Percentiles rank a stretch among this genome's conserved stretches.
Conservation (phyloP, 805 yeast species). For the Blastobotrys americana region DNA sequence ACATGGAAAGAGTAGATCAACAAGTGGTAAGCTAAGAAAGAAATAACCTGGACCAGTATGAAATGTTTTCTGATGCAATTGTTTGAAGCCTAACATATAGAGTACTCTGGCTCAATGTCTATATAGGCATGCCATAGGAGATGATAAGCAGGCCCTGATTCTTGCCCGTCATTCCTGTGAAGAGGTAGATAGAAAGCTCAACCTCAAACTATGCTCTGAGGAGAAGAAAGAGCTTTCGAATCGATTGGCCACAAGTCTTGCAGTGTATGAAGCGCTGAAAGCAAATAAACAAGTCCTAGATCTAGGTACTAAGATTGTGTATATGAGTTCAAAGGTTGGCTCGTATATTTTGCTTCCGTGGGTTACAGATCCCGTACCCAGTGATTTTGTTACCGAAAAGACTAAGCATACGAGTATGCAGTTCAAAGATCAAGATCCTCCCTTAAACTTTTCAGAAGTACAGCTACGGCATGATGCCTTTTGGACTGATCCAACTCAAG, state of each 20-base stretch:
- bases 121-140: slow-evolving; percentile 16
- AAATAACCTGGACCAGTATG: no score
- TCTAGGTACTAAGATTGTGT: slow-evolving; percentile 20
- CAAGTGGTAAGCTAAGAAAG: no score
- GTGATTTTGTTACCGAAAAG: slow-evolving; percentile 9
- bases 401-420: neutral
- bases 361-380: slow-evolving; percentile 8
- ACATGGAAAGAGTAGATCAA: no score
- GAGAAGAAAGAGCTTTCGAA: slow-evolving; percentile 6
- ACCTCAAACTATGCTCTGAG: neutral
- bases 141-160: slow-evolving; percentile 9
- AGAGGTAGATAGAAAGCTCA: slow-evolving; percentile 1
- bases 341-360: slow-evolving; percentile 29
- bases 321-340: slow-evolving; percentile 29
- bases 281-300: slow-evolving; percentile 11
- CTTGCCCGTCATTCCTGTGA: slow-evolving; percentile 8
- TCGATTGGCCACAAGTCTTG: slow-evolving; percentile 9
- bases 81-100: no score
- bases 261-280: slow-evolving; percentile 19
- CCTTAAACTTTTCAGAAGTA: slow-evolving; percentile 11
- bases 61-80: no score
- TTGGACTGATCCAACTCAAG: slow-evolving; percentile 20
- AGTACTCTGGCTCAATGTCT: slow-evolving; percentile 1
- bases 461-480: slow-evolving; percentile 12
- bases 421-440: slow-evolving; percentile 18